Evolutionary conservation across 2,329 filamentous ascomycete species (phyloP).

Genomic region (Aspergillus brunneoviolaceus): DNA sequence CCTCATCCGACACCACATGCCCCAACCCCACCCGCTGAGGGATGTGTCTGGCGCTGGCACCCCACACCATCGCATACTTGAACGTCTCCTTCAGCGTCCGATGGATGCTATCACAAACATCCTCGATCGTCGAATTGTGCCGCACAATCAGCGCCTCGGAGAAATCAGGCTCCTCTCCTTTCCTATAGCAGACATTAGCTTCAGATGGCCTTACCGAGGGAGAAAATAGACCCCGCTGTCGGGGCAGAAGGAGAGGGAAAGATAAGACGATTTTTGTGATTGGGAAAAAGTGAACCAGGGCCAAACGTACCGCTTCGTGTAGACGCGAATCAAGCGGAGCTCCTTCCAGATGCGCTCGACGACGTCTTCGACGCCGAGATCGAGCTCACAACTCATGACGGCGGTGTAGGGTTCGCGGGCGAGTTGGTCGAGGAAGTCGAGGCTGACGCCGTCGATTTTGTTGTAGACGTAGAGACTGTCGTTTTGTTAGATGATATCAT

Average conservation of each 20-base stretch:
- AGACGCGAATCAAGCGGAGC: constrained; percentile 82
- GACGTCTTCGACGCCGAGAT: constrained; percentile 89
- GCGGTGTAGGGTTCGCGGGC: constrained; percentile 91
- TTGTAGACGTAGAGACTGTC: constrained; percentile 92
- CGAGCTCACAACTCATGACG: constrained; percentile 96
- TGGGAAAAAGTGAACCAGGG: no score
- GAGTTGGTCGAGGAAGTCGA: constrained; percentile 89
- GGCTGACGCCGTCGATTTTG: constrained; percentile 93
- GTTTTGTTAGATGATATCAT: neutral
- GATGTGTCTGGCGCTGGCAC: constrained; percentile 89
- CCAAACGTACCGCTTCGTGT: constrained; percentile 70
- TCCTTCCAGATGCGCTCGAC: constrained; percentile 95
- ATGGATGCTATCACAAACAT: constrained; percentile 95
- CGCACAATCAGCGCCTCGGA: constrained; percentile 89
- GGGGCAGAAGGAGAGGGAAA: no score
- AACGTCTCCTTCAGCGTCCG: constrained; percentile 95
- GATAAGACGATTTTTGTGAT: no score
- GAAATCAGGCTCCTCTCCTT: constrained; percentile 87
- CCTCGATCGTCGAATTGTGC: constrained; percentile 83
- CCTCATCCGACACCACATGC: constrained; percentile 72
- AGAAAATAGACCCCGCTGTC: no score
- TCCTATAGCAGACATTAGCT: constrained; percentile 51
- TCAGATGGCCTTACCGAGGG: no score
- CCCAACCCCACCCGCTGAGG: constrained; percentile 87
- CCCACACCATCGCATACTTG: constrained; percentile 98